Base-by-base conservation (phyloP, 257 asterid species). In the Datura wrightii region DNA sequence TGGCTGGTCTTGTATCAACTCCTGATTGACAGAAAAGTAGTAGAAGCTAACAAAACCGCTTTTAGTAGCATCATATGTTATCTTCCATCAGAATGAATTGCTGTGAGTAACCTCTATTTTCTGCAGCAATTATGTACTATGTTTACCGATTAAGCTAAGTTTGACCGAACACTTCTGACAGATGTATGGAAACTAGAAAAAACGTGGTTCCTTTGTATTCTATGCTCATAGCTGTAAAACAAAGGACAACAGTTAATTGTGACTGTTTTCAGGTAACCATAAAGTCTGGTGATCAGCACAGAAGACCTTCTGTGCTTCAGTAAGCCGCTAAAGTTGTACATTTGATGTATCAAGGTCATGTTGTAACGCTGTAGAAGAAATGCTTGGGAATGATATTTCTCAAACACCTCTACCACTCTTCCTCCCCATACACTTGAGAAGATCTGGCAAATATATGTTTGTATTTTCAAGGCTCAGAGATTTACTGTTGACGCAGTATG, bases 231-330 rank as follows among this genome's bases (percentile, higher is more conserved):
- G 4, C 41, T 76, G 11, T 50, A 76, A 52, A 76, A 34, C 34
- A 52, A 24, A 74, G 41, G 10, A 3, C 80, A 10, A 19, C 9
- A 5, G 2, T 48, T 74, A 48, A 16, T 5, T 14, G 46, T 31
- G 15, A 13, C 62, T 76, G 44, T 50, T 76, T 76, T 52, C 82
- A 76, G 82, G 63, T 50, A 53, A 31, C 46, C 52, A 15, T 3
- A 31, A 4, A 50, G 44, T 48, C 31, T 31, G 31, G 82, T 76
- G n/a, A 76, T 13, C 82, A 52, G 62, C 82, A 76, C 41, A 48
- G 36, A 74, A 72, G 9, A 50, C 6, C 6, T 24, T 6, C 14
- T 24, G 37, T 48, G 46, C 60, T 42, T 74, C 14, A 48, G 7
- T 13, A 6, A 76, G 9, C 63, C 6, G 46, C 2, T 52, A 31